Evolutionary conservation across 768 basidiomycete genomes (phyloP).

Genomic region (Dentipellis sp.): DNA sequence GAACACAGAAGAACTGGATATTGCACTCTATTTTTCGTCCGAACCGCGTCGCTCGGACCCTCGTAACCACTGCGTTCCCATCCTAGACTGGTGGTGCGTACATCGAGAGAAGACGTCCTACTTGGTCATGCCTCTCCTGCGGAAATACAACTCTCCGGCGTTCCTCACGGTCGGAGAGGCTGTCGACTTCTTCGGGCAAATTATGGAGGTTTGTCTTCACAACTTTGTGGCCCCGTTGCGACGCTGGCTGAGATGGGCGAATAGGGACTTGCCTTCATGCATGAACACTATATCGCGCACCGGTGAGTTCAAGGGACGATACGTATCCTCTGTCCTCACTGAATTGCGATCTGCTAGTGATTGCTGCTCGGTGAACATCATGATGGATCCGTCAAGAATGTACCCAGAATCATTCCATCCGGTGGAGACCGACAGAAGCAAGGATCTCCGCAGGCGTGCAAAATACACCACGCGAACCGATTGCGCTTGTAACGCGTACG

Average conservation of each 20-base stretch:
- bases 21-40: conserved; percentile 1
- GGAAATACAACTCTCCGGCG: conserved; percentile 17
- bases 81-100: conserved; percentile 17
- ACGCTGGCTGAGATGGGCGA: background rate
- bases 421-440: background rate
- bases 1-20: conserved; percentile 9
- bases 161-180: conserved; percentile 28
- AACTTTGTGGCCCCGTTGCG: background rate
- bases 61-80: too few relatives aligned
- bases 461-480: conserved; percentile 16
- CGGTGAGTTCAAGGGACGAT: too few relatives aligned
- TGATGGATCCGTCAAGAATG: conserved; percentile 9
- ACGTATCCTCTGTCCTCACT: too few relatives aligned
- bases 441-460: conserved; percentile 2
- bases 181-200: conserved; percentile 23
- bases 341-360: conserved; percentile 1
- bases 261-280: conserved; percentile 6
- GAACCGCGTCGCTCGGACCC: too few relatives aligned
- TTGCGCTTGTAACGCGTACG: too few relatives aligned
- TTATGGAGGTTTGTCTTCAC: conserved; percentile 24
- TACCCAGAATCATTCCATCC: conserved; percentile 9
- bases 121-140: conserved; percentile 26
- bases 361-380: conserved; percentile 5
- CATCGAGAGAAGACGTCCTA: conserved; percentile 12
- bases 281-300: conserved; percentile 8